phyloP scores from a whole-genome alignment of 495 filamentous ascomycete genomes.

The Penicillium silybi region DNA sequence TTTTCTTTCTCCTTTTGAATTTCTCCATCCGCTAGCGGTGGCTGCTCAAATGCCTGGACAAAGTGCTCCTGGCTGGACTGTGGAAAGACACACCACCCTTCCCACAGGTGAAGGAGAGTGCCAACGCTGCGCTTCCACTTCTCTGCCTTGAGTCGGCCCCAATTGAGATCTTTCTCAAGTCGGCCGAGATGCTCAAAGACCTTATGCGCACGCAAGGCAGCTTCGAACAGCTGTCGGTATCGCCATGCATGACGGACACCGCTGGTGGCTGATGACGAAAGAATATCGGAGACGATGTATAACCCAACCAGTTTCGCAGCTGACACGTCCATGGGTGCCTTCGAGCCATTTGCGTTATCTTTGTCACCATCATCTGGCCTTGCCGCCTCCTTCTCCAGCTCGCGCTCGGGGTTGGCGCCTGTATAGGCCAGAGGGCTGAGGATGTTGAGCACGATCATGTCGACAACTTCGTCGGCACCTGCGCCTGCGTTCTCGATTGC shows the following conservation, averaged over 20 bases:
- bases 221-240: constrained; percentile 83
- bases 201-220: constrained; percentile 59
- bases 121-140: constrained; percentile 87
- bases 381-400: constrained; percentile 33
- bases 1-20: constrained; percentile 49
- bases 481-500: constrained; percentile 81
- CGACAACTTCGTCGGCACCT: constrained; percentile 82
- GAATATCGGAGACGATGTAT: constrained; percentile 83
- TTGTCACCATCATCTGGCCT: constrained; percentile 12
- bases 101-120: constrained; percentile 73
- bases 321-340: constrained; percentile 59
- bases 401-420: constrained; percentile 53
- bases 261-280: constrained; percentile 76
- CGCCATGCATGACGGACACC: constrained; percentile 88
- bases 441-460: constrained; percentile 80
- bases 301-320: constrained; percentile 75
- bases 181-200: constrained; percentile 80
- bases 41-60: constrained; percentile 66
- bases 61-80: constrained; percentile 72
- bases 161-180: constrained; percentile 69
- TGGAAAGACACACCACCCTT: constrained; percentile 85
- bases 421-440: constrained; percentile 62
- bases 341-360: constrained; percentile 22
- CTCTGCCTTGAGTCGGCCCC: constrained; percentile 80
- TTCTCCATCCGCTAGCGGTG: constrained; percentile 56